Evolutionary conservation across 2,329 filamentous ascomycete species (phyloP), one percentile per base, ranked within the genome.

Genomic region (Ophiostoma australiae): DNA sequence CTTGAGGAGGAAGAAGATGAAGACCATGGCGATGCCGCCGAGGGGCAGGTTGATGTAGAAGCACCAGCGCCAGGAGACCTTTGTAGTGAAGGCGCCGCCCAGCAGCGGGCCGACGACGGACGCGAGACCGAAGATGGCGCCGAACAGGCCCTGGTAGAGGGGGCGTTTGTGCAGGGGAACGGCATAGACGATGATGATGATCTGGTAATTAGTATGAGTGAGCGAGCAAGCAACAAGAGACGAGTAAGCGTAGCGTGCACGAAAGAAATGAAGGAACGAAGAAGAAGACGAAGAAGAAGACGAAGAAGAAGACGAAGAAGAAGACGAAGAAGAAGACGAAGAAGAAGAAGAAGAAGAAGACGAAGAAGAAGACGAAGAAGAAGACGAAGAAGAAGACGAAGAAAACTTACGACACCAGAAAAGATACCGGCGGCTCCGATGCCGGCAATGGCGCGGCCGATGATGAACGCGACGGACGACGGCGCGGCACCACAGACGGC

Each of bases 11-110:
- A n/a, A 74, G 68, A 52, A 17, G 70, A 80, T 75, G 67, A 78
- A 68, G 17, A 75, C 70, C 44, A 79, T 71, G 10, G 77, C 76
- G 17, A 77, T 75, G 37, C 72, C 78, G 20, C 80, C 80, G 31
- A 81, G 76, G n/a, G 79, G 79, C 33, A 81, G 75, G 74, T 81
- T 81, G 75, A 81, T 78, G 69, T 80, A 81, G 72, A 81, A 80
- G 66, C 79, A 80, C 74, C 80, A 81, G n/a, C 80, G 75, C 80
- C 79, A 81, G 3, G 77, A 78, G 17, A 80, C 78, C 11, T 73
- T 37, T 3, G 77, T 77, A 1, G 80, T 81, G 72, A 81, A 80
- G 1, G 77, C 79, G 27, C 80, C 80, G n/a, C 80, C 80, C 0
- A 81, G 75, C 4, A 81, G 76, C 11, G 80, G 80, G 0, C 79